phyloP scores from a whole-genome alignment of 495 filamentous ascomycete genomes.

The Penicillium waksmanii region DNA sequence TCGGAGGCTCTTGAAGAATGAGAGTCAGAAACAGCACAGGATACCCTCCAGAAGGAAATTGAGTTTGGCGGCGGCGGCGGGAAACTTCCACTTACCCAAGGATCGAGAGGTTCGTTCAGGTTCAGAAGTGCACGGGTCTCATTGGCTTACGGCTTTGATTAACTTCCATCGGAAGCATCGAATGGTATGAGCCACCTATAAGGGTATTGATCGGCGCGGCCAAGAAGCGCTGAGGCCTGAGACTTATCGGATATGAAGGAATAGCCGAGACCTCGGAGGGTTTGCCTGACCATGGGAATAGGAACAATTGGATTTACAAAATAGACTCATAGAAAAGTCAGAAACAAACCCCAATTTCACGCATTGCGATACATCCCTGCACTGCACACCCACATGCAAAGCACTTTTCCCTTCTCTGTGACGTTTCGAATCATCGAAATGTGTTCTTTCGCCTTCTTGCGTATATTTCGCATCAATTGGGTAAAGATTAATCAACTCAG shows the following conservation, averaged over 20 bases:
- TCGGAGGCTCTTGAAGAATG: not conserved
- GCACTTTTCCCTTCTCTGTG: not conserved
- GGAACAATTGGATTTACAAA: no score
- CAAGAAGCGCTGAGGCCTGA: not conserved
- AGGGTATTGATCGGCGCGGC: not conserved
- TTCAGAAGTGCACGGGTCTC: no score
- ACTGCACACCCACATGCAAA: no score
- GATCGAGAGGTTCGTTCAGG: slow-evolving; percentile 2
- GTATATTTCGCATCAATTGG: not conserved
- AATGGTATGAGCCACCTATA: not conserved
- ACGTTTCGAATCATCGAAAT: not conserved
- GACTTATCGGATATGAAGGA: not conserved
- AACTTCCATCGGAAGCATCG: slow-evolving; percentile 2
- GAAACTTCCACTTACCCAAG: not conserved
- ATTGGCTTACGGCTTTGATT: not conserved
- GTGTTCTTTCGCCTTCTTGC: not conserved
- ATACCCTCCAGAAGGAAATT: not conserved
- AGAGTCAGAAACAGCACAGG: not conserved
- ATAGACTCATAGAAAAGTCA: no score
- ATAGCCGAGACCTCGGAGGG: no score
- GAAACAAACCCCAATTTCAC: no score
- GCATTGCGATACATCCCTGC: no score
- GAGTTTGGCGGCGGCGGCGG: not conserved
- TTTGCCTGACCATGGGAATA: no score
- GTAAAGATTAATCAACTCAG: not conserved